A percentile compares a stretch with the other conserved stretches of the same genome.
These are phyloP conservation scores for Eucalyptus cloeziana DNA, from an alignment of 345 rosid genomes.

Conservation along the genomic window DNA sequence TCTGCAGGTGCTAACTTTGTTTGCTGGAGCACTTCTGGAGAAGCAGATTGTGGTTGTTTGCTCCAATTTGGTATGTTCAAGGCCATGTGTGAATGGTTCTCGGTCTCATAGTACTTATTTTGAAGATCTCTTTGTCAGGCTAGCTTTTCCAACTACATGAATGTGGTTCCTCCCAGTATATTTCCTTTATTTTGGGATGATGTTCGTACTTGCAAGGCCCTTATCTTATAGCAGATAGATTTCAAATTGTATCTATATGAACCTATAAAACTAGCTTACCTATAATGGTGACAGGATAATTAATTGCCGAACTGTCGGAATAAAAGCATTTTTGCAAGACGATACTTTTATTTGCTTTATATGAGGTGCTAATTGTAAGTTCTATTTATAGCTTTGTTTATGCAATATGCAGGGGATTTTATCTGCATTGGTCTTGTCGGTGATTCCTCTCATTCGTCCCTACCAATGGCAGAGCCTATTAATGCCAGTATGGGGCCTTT, in stretches of 20 bases:
- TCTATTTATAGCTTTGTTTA: not conserved
- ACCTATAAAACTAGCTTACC: not conserved
- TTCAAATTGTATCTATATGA: not conserved
- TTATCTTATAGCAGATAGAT: not conserved
- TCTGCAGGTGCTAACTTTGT: slow-evolving; percentile 61
- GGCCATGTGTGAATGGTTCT: not conserved
- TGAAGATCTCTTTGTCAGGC: not conserved
- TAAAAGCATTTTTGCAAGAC: not conserved
- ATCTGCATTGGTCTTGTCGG: slow-evolving; percentile 68
- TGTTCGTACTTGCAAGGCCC: not conserved
- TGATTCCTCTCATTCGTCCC: slow-evolving; percentile 77
- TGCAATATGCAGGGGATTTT: slow-evolving; percentile 55
- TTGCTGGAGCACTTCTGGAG: slow-evolving; percentile 83
- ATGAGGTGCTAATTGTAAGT: not conserved
- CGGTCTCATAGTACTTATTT: not conserved
- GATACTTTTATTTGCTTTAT: not conserved
- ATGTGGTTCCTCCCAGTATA: not conserved
- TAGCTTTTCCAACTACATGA: not conserved
- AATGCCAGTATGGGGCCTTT: slow-evolving; percentile 55
- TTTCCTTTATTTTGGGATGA: not conserved
- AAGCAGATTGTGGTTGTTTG: slow-evolving; percentile 84
- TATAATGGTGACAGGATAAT: not conserved
- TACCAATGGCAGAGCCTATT: slow-evolving; percentile 94
- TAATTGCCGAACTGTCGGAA: not conserved
- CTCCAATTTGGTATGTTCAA: slow-evolving; percentile 81